These are phyloP conservation scores for Globisporangium carolinianum DNA, from an alignment of 352 stramenopile genomes.

Conservation along the genomic window DNA sequence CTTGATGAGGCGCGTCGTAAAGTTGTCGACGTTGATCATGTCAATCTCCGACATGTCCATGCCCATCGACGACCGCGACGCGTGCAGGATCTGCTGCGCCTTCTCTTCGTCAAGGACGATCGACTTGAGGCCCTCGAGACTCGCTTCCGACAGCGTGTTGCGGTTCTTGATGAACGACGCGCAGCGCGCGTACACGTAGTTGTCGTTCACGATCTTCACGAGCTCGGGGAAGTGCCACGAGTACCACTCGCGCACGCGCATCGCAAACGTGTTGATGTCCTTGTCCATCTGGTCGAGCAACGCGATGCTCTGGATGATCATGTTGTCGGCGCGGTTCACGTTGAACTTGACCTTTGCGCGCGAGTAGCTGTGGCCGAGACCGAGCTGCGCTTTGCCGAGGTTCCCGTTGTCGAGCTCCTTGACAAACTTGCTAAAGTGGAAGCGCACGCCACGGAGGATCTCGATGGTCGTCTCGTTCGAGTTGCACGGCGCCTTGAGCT, in stretches of 20 bases:
- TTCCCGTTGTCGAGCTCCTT: slow-evolving; percentile 96
- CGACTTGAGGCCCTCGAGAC: slow-evolving; percentile 73
- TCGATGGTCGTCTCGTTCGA: slow-evolving; percentile 97
- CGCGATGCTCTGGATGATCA: slow-evolving; percentile 99
- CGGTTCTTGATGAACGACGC: slow-evolving; percentile 96
- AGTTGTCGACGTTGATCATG: slow-evolving; percentile 99
- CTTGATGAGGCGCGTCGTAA: slow-evolving; percentile 98
- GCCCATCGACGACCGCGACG: slow-evolving; percentile 96
- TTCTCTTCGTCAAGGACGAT: slow-evolving; percentile 98
- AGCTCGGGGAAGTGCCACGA: slow-evolving; percentile 99
- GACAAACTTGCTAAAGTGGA: slow-evolving; percentile 98
- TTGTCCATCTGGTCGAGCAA: slow-evolving; percentile 99
- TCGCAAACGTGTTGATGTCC: slow-evolving; percentile 99
- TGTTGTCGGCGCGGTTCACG: slow-evolving; percentile 99
- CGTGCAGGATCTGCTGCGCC: slow-evolving; percentile 92
- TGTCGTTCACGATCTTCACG: slow-evolving; percentile 99
- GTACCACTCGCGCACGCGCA: slow-evolving; percentile 99
- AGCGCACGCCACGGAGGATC: slow-evolving; percentile 94
- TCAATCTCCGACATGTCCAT: slow-evolving; percentile 99
- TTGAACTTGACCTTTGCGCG: slow-evolving; percentile 99
- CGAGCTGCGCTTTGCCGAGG: slow-evolving; percentile 96
- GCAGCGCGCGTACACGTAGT: slow-evolving; percentile 98
- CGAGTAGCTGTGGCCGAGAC: slow-evolving; percentile 99
- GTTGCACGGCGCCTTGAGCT: slow-evolving; percentile 90
- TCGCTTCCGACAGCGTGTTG: slow-evolving; percentile 72